phyloP scores from a whole-genome alignment of 116 monocot species.

The Papilionanthe hybrid region DNA sequence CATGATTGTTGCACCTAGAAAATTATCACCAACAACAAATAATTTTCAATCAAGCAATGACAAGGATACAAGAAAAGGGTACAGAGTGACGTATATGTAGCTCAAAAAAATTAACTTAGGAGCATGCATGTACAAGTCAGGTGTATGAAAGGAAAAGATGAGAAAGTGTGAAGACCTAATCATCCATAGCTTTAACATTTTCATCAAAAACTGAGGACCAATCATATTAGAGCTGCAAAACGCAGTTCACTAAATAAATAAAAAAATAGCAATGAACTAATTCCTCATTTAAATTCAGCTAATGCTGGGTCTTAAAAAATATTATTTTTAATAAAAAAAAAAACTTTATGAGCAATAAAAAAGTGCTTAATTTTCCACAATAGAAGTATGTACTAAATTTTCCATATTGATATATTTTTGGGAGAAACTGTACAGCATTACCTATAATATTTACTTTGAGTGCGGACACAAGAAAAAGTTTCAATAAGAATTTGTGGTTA shows the following conservation, averaged over 20 bases:
- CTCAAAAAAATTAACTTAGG: neutral
- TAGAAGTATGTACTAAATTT: neutral
- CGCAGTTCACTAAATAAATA: neutral
- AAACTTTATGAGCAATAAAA: neutral
- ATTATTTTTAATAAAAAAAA: neutral
- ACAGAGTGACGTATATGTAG: neutral
- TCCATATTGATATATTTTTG: neutral
- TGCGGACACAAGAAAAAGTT: neutral
- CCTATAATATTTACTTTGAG: neutral
- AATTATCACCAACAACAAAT: constrained; percentile 1
- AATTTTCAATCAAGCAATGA: neutral
- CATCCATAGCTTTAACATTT: constrained; percentile 26
- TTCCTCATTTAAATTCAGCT: neutral
- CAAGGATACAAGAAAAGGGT: neutral
- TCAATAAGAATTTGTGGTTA: too few species aligned
- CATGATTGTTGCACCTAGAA: constrained; percentile 46
- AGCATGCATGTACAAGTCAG: neutral
- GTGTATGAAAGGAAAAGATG: neutral
- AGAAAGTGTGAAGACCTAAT: constrained; percentile 43
- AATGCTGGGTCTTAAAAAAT: neutral
- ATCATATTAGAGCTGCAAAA: constrained; percentile 34
- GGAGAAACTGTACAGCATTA: neutral
- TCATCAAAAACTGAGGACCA: constrained; percentile 17
- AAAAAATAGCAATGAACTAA: neutral
- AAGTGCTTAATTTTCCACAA: neutral